Percentiles rank a stretch among this genome's conserved stretches.
Evolutionary conservation across 768 basidiomycete genomes (phyloP).

Genomic region (Tylopilus sp.): DNA sequence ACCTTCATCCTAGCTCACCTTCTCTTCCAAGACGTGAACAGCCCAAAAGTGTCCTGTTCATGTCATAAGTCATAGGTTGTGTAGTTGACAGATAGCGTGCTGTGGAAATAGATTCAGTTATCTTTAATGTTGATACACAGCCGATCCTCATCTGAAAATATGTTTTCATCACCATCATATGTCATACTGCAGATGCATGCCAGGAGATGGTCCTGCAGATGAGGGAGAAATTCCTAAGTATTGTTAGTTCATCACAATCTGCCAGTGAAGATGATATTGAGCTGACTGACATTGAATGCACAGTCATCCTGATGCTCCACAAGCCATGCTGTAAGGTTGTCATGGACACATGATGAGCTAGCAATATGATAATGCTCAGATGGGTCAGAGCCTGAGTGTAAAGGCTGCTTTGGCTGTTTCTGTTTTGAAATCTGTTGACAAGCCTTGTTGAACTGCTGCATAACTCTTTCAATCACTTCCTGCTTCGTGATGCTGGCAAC

Average conservation of each 20-base stretch:
- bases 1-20: no score
- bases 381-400: background rate
- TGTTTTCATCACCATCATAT: slow-evolving; percentile 14
- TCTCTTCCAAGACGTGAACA: no score
- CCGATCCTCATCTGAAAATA: slow-evolving; percentile 22
- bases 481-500: slow-evolving; percentile 28
- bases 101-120: slow-evolving; percentile 15
- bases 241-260: background rate
- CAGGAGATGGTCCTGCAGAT: slow-evolving; percentile 21
- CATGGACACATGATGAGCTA: background rate
- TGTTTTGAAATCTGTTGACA: background rate
- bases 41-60: slow-evolving; percentile 37
- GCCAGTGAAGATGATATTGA: background rate
- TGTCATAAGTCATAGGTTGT: slow-evolving; percentile 27
- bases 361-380: slow-evolving; percentile 23
- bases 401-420: background rate
- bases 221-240: slow-evolving; percentile 19
- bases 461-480: slow-evolving; percentile 12
- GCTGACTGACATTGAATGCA: slow-evolving; percentile 14
- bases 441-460: slow-evolving; percentile 12
- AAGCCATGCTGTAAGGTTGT: slow-evolving; percentile 9
- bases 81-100: slow-evolving; percentile 26
- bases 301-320: slow-evolving; percentile 19
- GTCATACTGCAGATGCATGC: background rate
- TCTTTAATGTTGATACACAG: slow-evolving; percentile 18